Base-by-base conservation (phyloP, 1,284 basidiomycete species). In the Termitomyces sp. region DNA sequence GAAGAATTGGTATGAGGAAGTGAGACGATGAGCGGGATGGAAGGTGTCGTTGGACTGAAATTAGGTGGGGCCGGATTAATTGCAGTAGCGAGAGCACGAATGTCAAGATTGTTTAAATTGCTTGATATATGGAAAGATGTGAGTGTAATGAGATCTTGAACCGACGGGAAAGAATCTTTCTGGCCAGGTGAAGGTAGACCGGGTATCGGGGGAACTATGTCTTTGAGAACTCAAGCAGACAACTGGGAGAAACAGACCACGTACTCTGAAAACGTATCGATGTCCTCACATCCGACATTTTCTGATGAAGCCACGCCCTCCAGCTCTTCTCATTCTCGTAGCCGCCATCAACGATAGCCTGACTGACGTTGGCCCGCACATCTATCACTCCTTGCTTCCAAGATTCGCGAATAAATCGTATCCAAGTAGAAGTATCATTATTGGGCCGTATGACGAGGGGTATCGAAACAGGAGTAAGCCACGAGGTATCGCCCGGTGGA, bases 171-270 rank as follows among this genome's bases (percentile, higher is more conserved):
- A 3, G 79, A 76, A 0, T 59, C 61, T 49, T 76, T 68, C 8
- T 66, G 62, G 13, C 82, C 83, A 1, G 84, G 81, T n/a, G 67
- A 65, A 7, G 87, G 86, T 11, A 88, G 67, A 2, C 84, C 84
- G 47, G 85, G 84, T 13, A 89, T 58, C 5, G 70, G 63, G 9
- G 85, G 84, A 26, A 89, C 86, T 89, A 41, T 4, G 31, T 37
- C 21, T 5, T 30, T 30, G 6, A 8, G 33, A 24, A 11, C 39
- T 57, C 0, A 54, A 31, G 21, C 21, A 37, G 35, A 43, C 41
- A 37, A 35, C 30, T 28, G 26, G 37, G 16, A 48, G 26, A 8
- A 40, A 53, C 41, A 19, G 24, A 7, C 3, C 38, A 72, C 84
- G 53, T 61, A 87, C 86, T 74, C 52, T 76, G 74, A 43, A 86